A percentile compares a stretch with the other conserved stretches of the same genome.
These are phyloP conservation scores for Cladosporium sp. DNA, from an alignment of 2,329 filamentous ascomycete genomes.

Conservation along the genomic window DNA sequence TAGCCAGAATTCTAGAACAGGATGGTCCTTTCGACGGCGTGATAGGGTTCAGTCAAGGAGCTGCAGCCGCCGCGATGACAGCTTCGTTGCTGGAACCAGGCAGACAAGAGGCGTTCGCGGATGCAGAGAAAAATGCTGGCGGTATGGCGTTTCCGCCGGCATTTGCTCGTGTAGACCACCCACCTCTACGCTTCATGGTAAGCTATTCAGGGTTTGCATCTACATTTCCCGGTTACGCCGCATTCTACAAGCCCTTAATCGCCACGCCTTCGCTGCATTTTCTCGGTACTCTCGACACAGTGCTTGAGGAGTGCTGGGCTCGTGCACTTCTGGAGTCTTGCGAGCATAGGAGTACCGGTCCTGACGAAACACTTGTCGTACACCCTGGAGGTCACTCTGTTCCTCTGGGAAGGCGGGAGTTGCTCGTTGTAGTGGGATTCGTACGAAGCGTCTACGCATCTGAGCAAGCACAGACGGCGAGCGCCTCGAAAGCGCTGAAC, in stretches of 20 bases:
- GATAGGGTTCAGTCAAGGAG: slow-evolving; percentile 82
- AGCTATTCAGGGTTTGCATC: slow-evolving; percentile 76
- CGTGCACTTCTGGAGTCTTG: slow-evolving; percentile 68
- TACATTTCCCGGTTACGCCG: slow-evolving; percentile 61
- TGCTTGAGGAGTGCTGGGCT: slow-evolving; percentile 78
- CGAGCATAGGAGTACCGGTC: slow-evolving; percentile 46
- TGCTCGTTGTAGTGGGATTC: neutral
- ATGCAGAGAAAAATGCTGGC: slow-evolving; percentile 39
- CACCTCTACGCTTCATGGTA: slow-evolving; percentile 69
- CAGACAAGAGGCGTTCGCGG: slow-evolving; percentile 51
- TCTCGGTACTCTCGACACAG: slow-evolving; percentile 79
- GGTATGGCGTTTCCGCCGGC: slow-evolving; percentile 56
- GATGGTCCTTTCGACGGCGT: slow-evolving; percentile 75
- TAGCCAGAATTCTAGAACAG: slow-evolving; percentile 64
- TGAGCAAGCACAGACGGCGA: neutral
- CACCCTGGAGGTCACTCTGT: slow-evolving; percentile 81
- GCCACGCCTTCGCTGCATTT: slow-evolving; percentile 78
- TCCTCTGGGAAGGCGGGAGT: neutral
- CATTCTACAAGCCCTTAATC: slow-evolving; percentile 75
- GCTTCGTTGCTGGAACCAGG: slow-evolving; percentile 68
- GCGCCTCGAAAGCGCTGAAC: too few species aligned
- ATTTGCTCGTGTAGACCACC: slow-evolving; percentile 53
- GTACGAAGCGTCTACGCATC: neutral
- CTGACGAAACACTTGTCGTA: slow-evolving; percentile 55
- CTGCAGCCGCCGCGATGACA: slow-evolving; percentile 70